Evolutionary conservation across 345 rosid genomes (phyloP), one percentile per base, ranked within the genome.

Genomic region (Brassica cretica): DNA sequence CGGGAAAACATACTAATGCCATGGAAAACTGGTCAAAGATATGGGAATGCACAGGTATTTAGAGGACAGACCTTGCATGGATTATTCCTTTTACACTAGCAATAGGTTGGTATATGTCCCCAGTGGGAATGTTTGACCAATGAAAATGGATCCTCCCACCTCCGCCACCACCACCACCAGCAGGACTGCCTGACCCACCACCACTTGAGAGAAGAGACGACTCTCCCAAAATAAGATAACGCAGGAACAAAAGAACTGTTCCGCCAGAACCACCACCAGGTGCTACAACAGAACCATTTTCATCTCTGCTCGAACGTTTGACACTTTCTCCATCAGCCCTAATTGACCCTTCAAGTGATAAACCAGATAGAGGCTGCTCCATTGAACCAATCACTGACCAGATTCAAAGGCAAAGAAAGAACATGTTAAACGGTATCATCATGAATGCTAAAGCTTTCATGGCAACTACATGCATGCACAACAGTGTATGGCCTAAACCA

Each of bases 261-360:
- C 99, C 98, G 46, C 99, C 99, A 56, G 99, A 95, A 74, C 97
- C 99, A 76, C 97, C 99, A 24, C 99, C 99, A 64, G 96, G 93
- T 76, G 84, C 87, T 56, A 84, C 73, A 75, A n/a, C 70, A 58
- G 87, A 80, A 65, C 64, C 74, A 72, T 85, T 80, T 62, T 75
- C 83, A 80, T 71, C 61, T 67, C 77, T 68, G 30, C 14, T 78
- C 53, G 73, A 73, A 78, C 67, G 78, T 75, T 78, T 74, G 76
- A 84, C 84, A 82, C 89, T 90, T 76, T 88, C 94, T 81, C 99
- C 99, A 83, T 95, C 99, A 68, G 92, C 86, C 80, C 74, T 89
- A 66, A 95, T 86, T 29, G 86, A 84, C 70, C 99, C 99, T 74
- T 86, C 83, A 82, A 93, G 62, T 63, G 87, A 86, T 85, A 95